These are phyloP conservation scores for Arxiozyma heterogenica DNA, from an alignment of 1,139 yeast species.

Conservation along the genomic window DNA sequence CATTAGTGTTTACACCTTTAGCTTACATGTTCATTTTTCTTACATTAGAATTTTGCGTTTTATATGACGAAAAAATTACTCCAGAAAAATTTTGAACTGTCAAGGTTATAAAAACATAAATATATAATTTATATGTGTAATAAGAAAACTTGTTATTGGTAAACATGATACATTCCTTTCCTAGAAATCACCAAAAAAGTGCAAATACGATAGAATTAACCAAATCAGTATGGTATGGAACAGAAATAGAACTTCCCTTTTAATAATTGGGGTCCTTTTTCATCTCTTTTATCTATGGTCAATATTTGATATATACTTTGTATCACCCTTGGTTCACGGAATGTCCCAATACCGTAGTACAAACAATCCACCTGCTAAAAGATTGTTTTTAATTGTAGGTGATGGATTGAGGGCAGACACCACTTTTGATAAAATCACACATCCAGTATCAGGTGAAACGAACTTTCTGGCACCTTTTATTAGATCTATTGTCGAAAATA, in stretches of 20 bases:
- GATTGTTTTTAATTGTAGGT: conserved; percentile 84
- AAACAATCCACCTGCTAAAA: conserved; percentile 67
- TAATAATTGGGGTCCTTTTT: conserved; percentile 72
- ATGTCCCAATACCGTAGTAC: conserved; percentile 76
- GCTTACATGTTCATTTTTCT: neutral
- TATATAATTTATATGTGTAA: too few relatives aligned
- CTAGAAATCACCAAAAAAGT: neutral
- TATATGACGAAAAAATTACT: neutral
- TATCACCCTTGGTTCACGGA: conserved; percentile 95
- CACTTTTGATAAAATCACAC: conserved; percentile 65
- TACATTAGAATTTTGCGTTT: neutral
- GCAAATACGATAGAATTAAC: neutral
- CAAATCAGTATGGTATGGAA: conserved; percentile 19
- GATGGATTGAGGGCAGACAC: conserved; percentile 97
- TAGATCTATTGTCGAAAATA: conserved; percentile 54
- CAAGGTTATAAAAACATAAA: too few relatives aligned
- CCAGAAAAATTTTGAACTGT: neutral
- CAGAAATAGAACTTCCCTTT: conserved; percentile 34
- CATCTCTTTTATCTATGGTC: conserved; percentile 91
- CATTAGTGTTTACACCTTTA: too few relatives aligned
- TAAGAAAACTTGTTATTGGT: too few relatives aligned
- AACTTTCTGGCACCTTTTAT: conserved; percentile 80
- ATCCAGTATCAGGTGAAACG: conserved; percentile 54
- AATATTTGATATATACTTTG: conserved; percentile 94
- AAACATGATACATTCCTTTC: neutral